Percentiles rank a stretch among this genome's conserved stretches.
phyloP scores from a whole-genome alignment of 345 rosid genomes.

The Toxicodendron radicans region DNA sequence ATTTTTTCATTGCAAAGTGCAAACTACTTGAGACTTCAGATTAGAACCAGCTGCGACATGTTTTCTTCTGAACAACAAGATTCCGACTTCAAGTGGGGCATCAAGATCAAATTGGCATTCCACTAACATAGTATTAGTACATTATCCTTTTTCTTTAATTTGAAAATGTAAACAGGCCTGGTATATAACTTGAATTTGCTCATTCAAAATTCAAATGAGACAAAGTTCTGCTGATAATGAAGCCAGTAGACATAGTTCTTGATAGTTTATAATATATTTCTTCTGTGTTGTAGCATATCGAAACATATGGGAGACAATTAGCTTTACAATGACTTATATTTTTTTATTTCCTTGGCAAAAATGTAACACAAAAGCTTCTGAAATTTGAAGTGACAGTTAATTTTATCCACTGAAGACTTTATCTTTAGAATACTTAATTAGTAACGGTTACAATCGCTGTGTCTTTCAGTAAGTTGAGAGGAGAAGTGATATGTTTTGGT shows the following conservation, averaged over 20 bases:
- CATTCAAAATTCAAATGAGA: conserved; percentile 16
- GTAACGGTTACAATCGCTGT: background rate
- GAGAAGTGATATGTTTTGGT: no score
- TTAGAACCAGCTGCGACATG: no score
- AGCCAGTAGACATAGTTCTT: background rate
- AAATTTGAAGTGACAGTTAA: background rate
- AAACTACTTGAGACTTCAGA: no score
- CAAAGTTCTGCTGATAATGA: background rate
- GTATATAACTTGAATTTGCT: background rate
- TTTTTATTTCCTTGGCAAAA: background rate
- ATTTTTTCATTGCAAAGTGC: no score
- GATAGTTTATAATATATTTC: background rate
- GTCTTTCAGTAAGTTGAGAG: background rate
- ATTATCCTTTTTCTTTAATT: background rate
- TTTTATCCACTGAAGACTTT: background rate
- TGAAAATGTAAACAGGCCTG: background rate
- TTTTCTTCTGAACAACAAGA: no score
- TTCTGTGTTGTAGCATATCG: background rate
- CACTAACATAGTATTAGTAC: background rate
- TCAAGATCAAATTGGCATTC: background rate
- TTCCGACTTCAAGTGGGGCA: background rate
- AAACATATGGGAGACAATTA: background rate
- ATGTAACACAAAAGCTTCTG: background rate
- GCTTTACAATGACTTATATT: background rate
- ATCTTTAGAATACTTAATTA: background rate